Percentiles rank a stretch among this genome's conserved stretches.
These are phyloP conservation scores for Alternaria tenuissima DNA, from an alignment of 2,329 filamentous ascomycete genomes.

Conservation along the genomic window DNA sequence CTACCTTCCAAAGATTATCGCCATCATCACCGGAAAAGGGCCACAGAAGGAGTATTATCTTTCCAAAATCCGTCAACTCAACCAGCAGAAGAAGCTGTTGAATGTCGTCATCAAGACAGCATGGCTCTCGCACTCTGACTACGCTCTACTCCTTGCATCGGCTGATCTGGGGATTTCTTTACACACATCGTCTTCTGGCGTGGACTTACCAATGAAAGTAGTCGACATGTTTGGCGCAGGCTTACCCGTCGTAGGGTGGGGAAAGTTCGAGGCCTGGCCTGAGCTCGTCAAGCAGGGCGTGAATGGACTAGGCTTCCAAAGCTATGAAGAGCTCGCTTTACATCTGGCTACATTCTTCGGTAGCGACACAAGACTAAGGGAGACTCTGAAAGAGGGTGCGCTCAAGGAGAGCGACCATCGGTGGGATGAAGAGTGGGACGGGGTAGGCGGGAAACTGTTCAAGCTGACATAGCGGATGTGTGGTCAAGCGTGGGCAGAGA, in stretches of 20 bases:
- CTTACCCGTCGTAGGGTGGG: slow-evolving; percentile 87
- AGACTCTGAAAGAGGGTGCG: slow-evolving; percentile 72
- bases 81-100: slow-evolving; percentile 68
- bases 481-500: not conserved
- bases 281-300: slow-evolving; percentile 88
- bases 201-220: slow-evolving; percentile 98
- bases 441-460: slow-evolving; percentile 77
- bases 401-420: slow-evolving; percentile 74
- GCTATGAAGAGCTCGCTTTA: slow-evolving; percentile 68
- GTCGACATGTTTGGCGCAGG: slow-evolving; percentile 99
- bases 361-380: slow-evolving; percentile 62
- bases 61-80: slow-evolving; percentile 68
- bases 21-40: slow-evolving; percentile 93
- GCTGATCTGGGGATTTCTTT: slow-evolving; percentile 91
- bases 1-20: slow-evolving; percentile 73
- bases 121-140: slow-evolving; percentile 85
- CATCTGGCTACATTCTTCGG: slow-evolving; percentile 72
- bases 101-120: slow-evolving; percentile 79
- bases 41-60: slow-evolving; percentile 83
- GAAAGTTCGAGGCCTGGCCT: slow-evolving; percentile 83
- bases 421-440: slow-evolving; percentile 95
- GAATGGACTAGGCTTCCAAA: slow-evolving; percentile 87
- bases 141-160: slow-evolving; percentile 81
- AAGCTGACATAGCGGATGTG: slow-evolving; percentile 4
- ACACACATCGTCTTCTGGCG: slow-evolving; percentile 91